Evolutionary conservation across 768 basidiomycete species (phyloP).

Genomic region (Tulasnella sp.): DNA sequence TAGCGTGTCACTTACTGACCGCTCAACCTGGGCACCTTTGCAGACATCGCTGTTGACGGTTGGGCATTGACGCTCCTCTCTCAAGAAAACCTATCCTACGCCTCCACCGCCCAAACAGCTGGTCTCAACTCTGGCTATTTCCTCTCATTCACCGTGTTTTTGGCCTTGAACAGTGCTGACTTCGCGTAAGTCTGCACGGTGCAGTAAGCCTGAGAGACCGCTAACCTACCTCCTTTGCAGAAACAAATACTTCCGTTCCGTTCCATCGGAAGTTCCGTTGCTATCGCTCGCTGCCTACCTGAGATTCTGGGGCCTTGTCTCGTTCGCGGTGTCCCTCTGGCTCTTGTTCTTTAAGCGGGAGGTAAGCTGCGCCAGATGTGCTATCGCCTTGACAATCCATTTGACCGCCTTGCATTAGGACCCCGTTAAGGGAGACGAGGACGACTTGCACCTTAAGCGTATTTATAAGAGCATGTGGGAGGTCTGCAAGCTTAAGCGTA

Average conservation of each 20-base stretch:
- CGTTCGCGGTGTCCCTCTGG: conserved; percentile 83
- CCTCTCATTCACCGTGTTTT: conserved; percentile 93
- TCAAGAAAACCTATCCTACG: conserved; percentile 89
- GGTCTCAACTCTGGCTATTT: conserved; percentile 95
- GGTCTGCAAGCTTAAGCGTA: conserved; percentile 87
- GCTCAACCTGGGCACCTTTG: conserved; percentile 62
- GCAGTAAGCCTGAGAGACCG: neutral
- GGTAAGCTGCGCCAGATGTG: conserved; percentile 44
- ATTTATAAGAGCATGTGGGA: conserved; percentile 95
- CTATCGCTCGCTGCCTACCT: conserved; percentile 70
- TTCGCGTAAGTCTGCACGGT: conserved; percentile 58
- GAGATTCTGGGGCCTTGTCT: conserved; percentile 78
- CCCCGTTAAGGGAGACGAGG: conserved; percentile 64
- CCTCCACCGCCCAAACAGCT: conserved; percentile 96
- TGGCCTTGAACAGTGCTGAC: conserved; percentile 91
- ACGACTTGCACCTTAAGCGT: conserved; percentile 83
- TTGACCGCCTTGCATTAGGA: conserved; percentile 48
- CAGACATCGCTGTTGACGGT: conserved; percentile 81
- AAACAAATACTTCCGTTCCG: conserved; percentile 46
- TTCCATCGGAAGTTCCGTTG: conserved; percentile 42
- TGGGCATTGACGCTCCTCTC: conserved; percentile 63
- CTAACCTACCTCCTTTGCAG: conserved; percentile 32
- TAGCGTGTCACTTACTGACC: neutral
- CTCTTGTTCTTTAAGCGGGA: conserved; percentile 84
- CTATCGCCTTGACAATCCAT: neutral